Percentiles rank a stretch among this genome's conserved stretches.
phyloP scores from a whole-genome alignment of 208 protist species.

The Balamuthia mandrillaris region DNA sequence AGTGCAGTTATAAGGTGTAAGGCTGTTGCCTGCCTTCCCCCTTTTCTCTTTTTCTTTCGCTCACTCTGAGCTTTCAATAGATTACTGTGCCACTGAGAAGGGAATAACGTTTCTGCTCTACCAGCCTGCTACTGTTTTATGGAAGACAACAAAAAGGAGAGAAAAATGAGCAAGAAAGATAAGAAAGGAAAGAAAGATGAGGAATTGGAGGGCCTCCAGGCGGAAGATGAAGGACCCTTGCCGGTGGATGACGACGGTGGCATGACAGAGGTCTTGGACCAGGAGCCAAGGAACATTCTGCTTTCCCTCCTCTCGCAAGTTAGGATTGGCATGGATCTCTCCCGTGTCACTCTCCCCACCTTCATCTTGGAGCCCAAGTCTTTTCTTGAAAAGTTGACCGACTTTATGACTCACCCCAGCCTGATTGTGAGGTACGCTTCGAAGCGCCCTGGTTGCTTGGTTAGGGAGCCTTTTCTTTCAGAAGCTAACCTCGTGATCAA shows the following conservation, averaged over 20 bases:
- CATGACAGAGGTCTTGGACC: background rate
- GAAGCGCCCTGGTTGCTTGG: background rate
- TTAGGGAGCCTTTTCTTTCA: background rate
- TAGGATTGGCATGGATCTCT: conserved; percentile 30
- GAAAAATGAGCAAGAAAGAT: background rate
- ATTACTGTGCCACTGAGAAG: too few species aligned
- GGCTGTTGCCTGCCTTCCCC: too few species aligned
- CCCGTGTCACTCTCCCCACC: conserved; percentile 74
- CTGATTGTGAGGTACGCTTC: conserved; percentile 40
- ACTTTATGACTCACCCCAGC: conserved; percentile 56
- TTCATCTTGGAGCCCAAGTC: conserved; percentile 85
- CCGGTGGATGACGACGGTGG: background rate
- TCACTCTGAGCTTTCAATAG: too few species aligned
- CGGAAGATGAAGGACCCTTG: background rate
- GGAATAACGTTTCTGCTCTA: too few species aligned
- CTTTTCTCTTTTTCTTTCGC: too few species aligned
- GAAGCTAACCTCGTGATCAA: background rate
- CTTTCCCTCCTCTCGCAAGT: background rate
- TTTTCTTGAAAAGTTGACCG: conserved; percentile 76
- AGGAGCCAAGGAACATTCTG: background rate
- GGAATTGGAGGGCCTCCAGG: background rate
- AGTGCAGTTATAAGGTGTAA: too few species aligned
- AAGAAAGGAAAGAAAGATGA: background rate
- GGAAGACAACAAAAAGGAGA: background rate
- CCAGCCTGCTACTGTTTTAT: background rate